These are phyloP conservation scores for Hibiscus syriacus DNA, from an alignment of 345 rosid genomes.

Conservation along the genomic window DNA sequence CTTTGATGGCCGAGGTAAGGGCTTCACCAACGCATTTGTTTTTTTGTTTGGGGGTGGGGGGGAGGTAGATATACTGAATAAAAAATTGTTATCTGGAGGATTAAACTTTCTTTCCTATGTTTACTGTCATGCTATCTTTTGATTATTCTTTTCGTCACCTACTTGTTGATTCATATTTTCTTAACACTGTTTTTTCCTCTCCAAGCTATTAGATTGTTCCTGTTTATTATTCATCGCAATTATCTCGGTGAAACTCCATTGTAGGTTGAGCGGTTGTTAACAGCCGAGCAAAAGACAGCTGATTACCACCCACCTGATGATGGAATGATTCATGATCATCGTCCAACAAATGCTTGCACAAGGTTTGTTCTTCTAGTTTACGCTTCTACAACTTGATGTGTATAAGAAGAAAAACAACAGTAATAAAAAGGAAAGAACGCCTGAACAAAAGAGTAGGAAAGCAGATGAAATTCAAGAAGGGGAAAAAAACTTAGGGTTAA, in stretches of 20 bases:
- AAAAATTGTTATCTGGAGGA: neutral
- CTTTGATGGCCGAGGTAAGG: conserved; percentile 99
- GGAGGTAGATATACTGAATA: neutral
- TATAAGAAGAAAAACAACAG: no score
- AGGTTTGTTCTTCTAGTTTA: conserved; percentile 41
- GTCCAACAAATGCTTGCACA: conserved; percentile 93
- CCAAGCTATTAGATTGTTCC: neutral
- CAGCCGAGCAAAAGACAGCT: conserved; percentile 89
- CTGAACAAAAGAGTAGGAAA: no score
- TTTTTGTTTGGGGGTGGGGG: neutral
- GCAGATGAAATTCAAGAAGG: no score
- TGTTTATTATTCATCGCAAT: neutral
- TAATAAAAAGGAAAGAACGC: no score
- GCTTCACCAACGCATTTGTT: no score
- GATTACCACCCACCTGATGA: conserved; percentile 94
- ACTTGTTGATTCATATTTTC: neutral
- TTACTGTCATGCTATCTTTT: neutral
- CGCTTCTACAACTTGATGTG: no score
- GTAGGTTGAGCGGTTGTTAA: conserved; percentile 87
- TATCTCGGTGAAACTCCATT: conserved; percentile 8
- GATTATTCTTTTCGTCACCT: neutral
- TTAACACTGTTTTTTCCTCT: neutral
- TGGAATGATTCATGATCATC: conserved; percentile 90
- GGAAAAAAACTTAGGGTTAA: no score
- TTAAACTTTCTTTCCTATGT: neutral